Base-by-base conservation (phyloP, 805 yeast genomes). In the Ogataea haglerorum region DNA sequence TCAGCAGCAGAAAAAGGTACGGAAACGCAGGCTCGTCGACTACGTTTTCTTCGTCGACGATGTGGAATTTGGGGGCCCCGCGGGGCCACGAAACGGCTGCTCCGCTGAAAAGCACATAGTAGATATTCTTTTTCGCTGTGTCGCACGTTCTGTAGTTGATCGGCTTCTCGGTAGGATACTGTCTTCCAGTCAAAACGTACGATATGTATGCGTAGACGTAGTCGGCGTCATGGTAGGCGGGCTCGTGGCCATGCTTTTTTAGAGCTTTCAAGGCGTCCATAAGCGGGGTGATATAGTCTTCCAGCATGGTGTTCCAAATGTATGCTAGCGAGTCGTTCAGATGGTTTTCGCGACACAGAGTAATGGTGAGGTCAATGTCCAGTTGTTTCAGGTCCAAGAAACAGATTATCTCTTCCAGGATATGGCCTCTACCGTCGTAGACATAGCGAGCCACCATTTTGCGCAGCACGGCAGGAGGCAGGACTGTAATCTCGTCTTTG, bases 291-390 rank as follows among this genome's bases (percentile, higher is more conserved):
- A 71, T 55, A 57, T 77, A 88, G 55, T 93, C 98, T 16, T 70
- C 62, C 29, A 93, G 65, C 4, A 87, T 64, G 2, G 64, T 66
- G 48, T 79, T 86, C 85, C 91, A 85, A 14, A 93, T 74, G 56
- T 78, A 88, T 0, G 79, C 72, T 35, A 76, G 64, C 26, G 86
- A 75, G 38, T 86, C 95, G 25, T 69, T 66, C 5, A 90, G 63
- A 6, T 73, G 64, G 49, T 80, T 66, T 45, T 70, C 56, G 28
- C 67, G 65, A 57, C 96, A 82, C 13, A 85, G 62, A 10, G 68
- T 69, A 10, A 88, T 69, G 0, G 95, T 80, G 16, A 81, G 64
- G 60, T 91, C 96, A 26, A 91, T 74, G 55, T 91, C 96, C 36
- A 93, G 69, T 10, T 79, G 73, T 6, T 67, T 51, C 7, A 85